Percentiles rank a stretch among this genome's conserved stretches.
Conservation (phyloP, 2,329 filamentous ascomycete species). For the Ceratocystis harringtonii region DNA sequence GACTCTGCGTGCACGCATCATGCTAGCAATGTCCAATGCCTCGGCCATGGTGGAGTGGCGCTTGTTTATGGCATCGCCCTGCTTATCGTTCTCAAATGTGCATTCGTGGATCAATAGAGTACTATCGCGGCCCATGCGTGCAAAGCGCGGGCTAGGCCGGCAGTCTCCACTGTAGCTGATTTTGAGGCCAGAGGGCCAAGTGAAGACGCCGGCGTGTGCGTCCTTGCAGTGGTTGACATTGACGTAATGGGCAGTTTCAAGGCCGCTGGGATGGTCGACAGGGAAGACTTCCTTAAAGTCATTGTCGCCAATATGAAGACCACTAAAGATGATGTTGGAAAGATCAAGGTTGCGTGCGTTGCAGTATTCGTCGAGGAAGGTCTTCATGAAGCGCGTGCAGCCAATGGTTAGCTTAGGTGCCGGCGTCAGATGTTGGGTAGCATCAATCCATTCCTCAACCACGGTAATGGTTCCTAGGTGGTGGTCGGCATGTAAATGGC, state of each 20-base stretch:
- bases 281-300: constrained; percentile 25
- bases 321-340: constrained; percentile 30
- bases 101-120: constrained; percentile 90
- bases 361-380: constrained; percentile 67
- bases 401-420: constrained; percentile 44
- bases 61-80: constrained; percentile 66
- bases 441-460: constrained; percentile 66
- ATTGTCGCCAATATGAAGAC: constrained; percentile 16
- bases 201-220: constrained; percentile 61
- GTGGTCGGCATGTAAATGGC: constrained; percentile 91
- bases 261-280: constrained; percentile 36
- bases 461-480: constrained; percentile 73
- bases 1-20: constrained; percentile 67
- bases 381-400: constrained; percentile 54
- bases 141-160: constrained; percentile 58
- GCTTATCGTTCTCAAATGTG: constrained; percentile 80
- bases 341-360: constrained; percentile 64
- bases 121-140: constrained; percentile 52
- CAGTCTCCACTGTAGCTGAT: constrained; percentile 92
- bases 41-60: constrained; percentile 81
- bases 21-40: constrained; percentile 59
- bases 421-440: constrained; percentile 26
- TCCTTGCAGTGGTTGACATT: constrained; percentile 65
- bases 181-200: constrained; percentile 67
- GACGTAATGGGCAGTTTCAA: constrained; percentile 52